These are phyloP conservation scores for Moesziomyces aphidis DNA, from an alignment of 1,284 basidiomycete species.

Conservation along the genomic window DNA sequence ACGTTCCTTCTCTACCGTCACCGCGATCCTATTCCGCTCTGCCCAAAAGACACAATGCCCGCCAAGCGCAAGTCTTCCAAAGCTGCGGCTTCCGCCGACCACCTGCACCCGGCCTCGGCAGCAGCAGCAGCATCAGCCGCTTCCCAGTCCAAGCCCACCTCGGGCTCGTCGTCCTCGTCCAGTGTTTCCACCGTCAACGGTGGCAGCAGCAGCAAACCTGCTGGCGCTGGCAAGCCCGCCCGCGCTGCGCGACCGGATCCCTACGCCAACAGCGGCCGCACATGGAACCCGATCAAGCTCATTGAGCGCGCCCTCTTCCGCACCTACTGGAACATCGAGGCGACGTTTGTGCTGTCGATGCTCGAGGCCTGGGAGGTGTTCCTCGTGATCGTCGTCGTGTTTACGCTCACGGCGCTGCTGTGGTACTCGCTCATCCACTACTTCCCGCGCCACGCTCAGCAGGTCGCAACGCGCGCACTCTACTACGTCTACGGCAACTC, in stretches of 20 bases:
- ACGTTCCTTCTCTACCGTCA: background rate
- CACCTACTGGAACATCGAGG: constrained; percentile 39
- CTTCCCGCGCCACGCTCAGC: constrained; percentile 35
- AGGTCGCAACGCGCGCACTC: constrained; percentile 27
- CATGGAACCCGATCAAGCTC: constrained; percentile 42
- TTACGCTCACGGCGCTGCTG: constrained; percentile 22
- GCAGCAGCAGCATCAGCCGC: constrained; percentile 2
- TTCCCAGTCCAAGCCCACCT: constrained; percentile 3
- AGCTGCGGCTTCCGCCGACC: constrained; percentile 4
- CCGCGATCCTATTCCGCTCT: background rate
- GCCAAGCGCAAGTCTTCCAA: constrained; percentile 24
- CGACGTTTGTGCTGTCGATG: constrained; percentile 44
- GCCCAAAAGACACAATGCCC: constrained; percentile 8
- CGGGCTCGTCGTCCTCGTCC: constrained; percentile 19
- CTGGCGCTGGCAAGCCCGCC: no score
- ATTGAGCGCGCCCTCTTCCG: constrained; percentile 47
- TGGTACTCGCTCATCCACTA: constrained; percentile 43
- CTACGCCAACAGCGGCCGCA: constrained; percentile 9
- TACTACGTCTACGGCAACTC: constrained; percentile 50
- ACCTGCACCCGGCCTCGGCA: constrained; percentile 26
- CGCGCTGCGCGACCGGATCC: background rate
- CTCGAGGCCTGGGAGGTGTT: constrained; percentile 51
- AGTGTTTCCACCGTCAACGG: constrained; percentile 15
- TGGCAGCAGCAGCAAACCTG: background rate
- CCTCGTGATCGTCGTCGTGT: constrained; percentile 38